Evolutionary conservation across 2,329 filamentous ascomycete genomes (phyloP).

Genomic region (Fusarium papillatum): DNA sequence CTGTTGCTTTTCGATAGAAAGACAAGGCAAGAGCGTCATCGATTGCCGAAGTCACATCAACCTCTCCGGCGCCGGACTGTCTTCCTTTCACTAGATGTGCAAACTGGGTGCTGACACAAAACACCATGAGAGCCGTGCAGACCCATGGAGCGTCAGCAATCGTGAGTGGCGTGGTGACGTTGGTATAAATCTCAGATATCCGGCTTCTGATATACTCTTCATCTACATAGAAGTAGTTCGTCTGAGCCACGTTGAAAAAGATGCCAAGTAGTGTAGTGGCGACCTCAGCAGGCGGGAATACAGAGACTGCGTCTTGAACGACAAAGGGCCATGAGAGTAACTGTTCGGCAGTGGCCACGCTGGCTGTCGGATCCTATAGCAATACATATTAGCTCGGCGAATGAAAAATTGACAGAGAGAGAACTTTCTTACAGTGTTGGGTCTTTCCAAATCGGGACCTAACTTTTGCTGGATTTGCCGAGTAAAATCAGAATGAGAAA

Average conservation of each 20-base stretch:
- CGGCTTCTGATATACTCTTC: constrained; percentile 8
- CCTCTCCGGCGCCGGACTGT: neutral
- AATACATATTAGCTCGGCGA: neutral
- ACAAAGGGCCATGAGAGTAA: constrained; percentile 17
- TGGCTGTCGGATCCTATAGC: neutral
- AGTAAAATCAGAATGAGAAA: constrained; percentile 26
- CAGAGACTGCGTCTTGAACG: constrained; percentile 20
- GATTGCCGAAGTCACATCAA: neutral
- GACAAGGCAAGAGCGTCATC: constrained; percentile 23
- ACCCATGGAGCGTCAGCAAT: constrained; percentile 25
- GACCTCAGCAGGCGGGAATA: constrained; percentile 19
- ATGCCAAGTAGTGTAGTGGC: constrained; percentile 9
- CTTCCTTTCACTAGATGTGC: constrained; percentile 6
- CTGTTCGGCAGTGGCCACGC: constrained; percentile 11
- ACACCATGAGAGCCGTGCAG: constrained; percentile 28
- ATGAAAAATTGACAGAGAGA: neutral
- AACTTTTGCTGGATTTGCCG: constrained; percentile 19
- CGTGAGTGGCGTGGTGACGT: neutral
- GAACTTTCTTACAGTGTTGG: neutral
- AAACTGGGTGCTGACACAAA: constrained; percentile 27
- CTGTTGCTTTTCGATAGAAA: constrained; percentile 26
- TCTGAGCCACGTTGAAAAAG: constrained; percentile 27
- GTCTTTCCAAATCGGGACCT: neutral
- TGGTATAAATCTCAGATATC: constrained; percentile 14
- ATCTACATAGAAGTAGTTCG: constrained; percentile 32